These are phyloP conservation scores for Trametes polyzona DNA, from an alignment of 1,284 basidiomycete species.

Conservation along the genomic window DNA sequence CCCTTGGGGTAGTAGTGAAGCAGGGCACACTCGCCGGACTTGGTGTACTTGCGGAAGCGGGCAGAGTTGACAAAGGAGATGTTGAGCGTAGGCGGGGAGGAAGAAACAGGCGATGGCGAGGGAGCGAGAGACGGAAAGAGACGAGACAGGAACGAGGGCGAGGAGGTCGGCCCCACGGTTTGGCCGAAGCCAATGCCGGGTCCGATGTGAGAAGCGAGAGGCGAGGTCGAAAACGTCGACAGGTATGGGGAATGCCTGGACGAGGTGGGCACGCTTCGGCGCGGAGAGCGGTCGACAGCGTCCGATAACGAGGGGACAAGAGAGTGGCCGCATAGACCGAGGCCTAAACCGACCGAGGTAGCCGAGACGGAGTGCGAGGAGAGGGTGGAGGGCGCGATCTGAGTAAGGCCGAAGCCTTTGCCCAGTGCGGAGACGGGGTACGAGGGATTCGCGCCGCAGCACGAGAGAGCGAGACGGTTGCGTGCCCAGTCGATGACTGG, in stretches of 20 bases:
- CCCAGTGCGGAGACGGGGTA: background rate
- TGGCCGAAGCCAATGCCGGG: constrained; percentile 10
- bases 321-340: constrained; percentile 16
- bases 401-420: constrained; percentile 23
- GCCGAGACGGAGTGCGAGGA: background rate
- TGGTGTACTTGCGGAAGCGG: constrained; percentile 7
- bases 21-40: background rate
- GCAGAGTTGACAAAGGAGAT: constrained; percentile 2
- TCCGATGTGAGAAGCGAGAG: constrained; percentile 1
- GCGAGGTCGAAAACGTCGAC: background rate
- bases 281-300: constrained; percentile 2
- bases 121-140: background rate
- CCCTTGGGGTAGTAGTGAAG: constrained; percentile 1
- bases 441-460: constrained; percentile 18
- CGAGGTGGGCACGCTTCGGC: background rate
- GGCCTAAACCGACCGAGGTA: constrained; percentile 15
- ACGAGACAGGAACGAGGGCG: background rate
- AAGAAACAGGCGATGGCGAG: background rate
- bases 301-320: background rate
- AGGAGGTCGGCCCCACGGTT: background rate
- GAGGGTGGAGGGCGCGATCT: constrained; percentile 4
- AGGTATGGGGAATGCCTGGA: constrained; percentile 1
- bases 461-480: constrained; percentile 30
- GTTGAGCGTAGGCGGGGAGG: background rate
- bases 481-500: constrained; percentile 27